Evolutionary conservation across 139 green algal species (phyloP), one percentile per base, ranked within the genome.

Genomic region (Chlorella sp.): DNA sequence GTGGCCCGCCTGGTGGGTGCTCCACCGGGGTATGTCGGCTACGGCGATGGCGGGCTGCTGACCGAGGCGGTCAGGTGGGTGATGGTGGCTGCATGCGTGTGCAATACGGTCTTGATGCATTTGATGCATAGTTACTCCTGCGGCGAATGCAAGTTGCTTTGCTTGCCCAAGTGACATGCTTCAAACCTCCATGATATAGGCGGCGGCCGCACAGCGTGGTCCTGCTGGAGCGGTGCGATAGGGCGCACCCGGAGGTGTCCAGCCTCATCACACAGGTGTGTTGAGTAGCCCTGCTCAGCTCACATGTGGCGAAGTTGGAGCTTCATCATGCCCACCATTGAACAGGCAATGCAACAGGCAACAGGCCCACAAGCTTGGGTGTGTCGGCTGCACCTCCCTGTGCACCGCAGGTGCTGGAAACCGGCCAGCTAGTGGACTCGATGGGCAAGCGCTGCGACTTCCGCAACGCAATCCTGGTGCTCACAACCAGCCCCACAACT

Each of bases 21-120:
- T 1, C 94, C 95, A 0, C 95, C 95, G 12, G 94, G 95, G 4
- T 97, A 95, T 78, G 88, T 97, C 25, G 94, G 94, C 64, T 94
- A 91, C 67, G 90, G 91, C 28, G 87, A 93, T 44, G 90, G 92
- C 23, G 92, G 93, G 1, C 28, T 74, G 56, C 78, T 89, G 23
- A 89, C 90, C 88, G 88, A 96, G 36, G 88, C 91, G 16, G 88
- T 96, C 25, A 78, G 80, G 80, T 85, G 67, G 25, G 76, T 38
- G 28, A 28, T 47, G 32, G 23, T 32, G 7, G 62, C 68, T 0
- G 65, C 9, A 28, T 26, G 16, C 21, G 60, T 30, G n/a, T n/a
- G n/a, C n/a, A n/a, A n/a, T n/a, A n/a, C n/a, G n/a, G n/a, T n/a
- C n/a, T n/a, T n/a, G n/a, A n/a, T n/a, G n/a, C n/a, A n/a, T n/a